These are phyloP conservation scores for Monilinia fructigena DNA, from an alignment of 2,329 filamentous ascomycete species.

Conservation along the genomic window DNA sequence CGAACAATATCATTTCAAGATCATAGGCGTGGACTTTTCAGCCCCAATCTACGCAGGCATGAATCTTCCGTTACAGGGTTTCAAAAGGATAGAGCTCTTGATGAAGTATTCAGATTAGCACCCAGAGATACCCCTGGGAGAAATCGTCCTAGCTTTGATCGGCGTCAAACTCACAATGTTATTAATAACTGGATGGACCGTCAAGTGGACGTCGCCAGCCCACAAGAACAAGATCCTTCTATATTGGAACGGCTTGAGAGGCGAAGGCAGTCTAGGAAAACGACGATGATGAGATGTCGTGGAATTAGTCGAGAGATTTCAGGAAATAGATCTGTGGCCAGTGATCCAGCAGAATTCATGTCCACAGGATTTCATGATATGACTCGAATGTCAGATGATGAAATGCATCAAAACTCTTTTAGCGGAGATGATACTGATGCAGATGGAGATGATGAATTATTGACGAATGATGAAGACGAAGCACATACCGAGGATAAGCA, in stretches of 20 bases:
- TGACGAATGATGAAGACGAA: constrained; percentile 74
- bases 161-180: constrained; percentile 73
- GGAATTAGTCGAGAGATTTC: constrained; percentile 44
- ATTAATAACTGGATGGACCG: constrained; percentile 90
- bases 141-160: constrained; percentile 60
- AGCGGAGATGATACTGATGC: constrained; percentile 57
- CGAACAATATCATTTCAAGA: constrained; percentile 58
- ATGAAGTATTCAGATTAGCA: constrained; percentile 81
- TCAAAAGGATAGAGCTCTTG: constrained; percentile 84
- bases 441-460: constrained; percentile 80
- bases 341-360: constrained; percentile 62
- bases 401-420: constrained; percentile 13
- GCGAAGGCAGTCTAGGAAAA: constrained; percentile 36
- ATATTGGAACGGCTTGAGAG: constrained; percentile 58
- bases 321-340: constrained; percentile 56
- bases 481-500: constrained; percentile 48
- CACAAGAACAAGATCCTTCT: constrained; percentile 59
- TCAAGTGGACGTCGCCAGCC: constrained; percentile 53
- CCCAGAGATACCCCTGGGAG: constrained; percentile 63
- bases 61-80: constrained; percentile 87
- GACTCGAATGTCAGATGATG: constrained; percentile 23
- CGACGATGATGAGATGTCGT: constrained; percentile 29
- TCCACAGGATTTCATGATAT: constrained; percentile 43
- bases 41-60: constrained; percentile 67
- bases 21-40: constrained; percentile 61